phyloP scores from a whole-genome alignment of 139 green algal species.

The Chlorella sp. region DNA sequence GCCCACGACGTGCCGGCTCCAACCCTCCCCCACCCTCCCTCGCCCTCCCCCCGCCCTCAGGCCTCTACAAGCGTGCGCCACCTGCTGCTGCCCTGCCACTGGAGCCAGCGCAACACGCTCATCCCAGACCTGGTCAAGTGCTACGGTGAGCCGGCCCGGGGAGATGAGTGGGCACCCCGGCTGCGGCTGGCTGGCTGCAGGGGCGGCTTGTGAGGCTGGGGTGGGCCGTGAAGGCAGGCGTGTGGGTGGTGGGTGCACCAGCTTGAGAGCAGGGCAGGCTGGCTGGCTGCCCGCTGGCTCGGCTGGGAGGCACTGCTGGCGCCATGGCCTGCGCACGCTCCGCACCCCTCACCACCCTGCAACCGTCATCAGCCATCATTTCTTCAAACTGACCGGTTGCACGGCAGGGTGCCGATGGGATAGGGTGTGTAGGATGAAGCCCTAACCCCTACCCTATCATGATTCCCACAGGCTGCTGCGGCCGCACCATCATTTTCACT shows the following conservation, averaged over 20 bases:
- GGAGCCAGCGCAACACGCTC: slow-evolving; percentile 73
- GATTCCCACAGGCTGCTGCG: slow-evolving; percentile 61
- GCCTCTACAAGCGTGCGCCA: slow-evolving; percentile 88
- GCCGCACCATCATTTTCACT: slow-evolving; percentile 95
- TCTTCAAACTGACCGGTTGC: too few relatives aligned
- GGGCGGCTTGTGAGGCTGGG: not conserved
- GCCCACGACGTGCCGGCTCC: too few relatives aligned
- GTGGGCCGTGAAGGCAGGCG: not conserved
- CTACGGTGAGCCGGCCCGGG: slow-evolving; percentile 64
- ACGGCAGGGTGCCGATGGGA: too few relatives aligned
- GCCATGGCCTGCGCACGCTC: too few relatives aligned
- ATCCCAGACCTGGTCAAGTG: slow-evolving; percentile 83
- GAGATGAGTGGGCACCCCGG: not conserved
- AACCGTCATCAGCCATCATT: too few relatives aligned
- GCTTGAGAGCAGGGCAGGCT: not conserved
- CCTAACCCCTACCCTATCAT: too few relatives aligned
- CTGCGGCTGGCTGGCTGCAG: not conserved
- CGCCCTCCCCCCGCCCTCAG: slow-evolving; percentile 45
- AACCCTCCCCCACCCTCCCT: not conserved
- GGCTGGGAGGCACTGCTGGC: too few relatives aligned
- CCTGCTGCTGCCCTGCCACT: slow-evolving; percentile 93
- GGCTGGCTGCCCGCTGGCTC: too few relatives aligned
- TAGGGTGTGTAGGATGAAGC: too few relatives aligned
- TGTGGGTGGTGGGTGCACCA: not conserved
- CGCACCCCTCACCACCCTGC: too few relatives aligned